Percentiles rank a stretch among this genome's conserved stretches.
Conservation (phyloP, 345 rosid species). For the Eucalyptus regnans region DNA sequence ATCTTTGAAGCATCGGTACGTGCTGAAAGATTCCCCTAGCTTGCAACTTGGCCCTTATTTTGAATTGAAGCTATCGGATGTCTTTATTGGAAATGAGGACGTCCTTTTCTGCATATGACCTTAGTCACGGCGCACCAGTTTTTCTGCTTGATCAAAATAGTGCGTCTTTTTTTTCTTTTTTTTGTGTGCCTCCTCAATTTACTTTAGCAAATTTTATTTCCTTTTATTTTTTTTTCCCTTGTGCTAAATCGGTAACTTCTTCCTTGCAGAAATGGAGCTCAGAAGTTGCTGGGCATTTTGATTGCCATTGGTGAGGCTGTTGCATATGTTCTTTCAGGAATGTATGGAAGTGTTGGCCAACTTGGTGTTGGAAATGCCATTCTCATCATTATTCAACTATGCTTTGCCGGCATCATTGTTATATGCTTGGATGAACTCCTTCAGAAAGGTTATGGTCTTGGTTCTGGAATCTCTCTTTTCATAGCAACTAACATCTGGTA, state of each 20-base stretch:
- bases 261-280: constrained; percentile 60
- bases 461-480: constrained; percentile 87
- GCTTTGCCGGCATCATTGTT: constrained; percentile 77
- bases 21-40: neutral
- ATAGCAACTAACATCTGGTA: constrained; percentile 85
- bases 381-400: constrained; percentile 68
- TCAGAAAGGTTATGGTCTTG: constrained; percentile 75
- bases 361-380: constrained; percentile 83
- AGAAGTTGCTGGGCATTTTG: constrained; percentile 66
- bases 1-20: neutral
- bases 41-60: neutral
- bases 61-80: neutral
- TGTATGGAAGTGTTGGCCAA: constrained; percentile 74
- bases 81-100: neutral
- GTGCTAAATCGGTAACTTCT: neutral
- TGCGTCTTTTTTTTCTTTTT: neutral
- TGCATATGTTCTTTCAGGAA: constrained; percentile 75
- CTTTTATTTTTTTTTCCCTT: neutral
- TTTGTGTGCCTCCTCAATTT: neutral
- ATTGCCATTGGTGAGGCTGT: constrained; percentile 82
- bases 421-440: constrained; percentile 82
- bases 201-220: neutral
- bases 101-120: neutral
- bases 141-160: neutral
- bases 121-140: neutral